Evolutionary conservation across 1,284 basidiomycete genomes (phyloP), one percentile per base, ranked within the genome.

Genomic region (Vanrija sp.): DNA sequence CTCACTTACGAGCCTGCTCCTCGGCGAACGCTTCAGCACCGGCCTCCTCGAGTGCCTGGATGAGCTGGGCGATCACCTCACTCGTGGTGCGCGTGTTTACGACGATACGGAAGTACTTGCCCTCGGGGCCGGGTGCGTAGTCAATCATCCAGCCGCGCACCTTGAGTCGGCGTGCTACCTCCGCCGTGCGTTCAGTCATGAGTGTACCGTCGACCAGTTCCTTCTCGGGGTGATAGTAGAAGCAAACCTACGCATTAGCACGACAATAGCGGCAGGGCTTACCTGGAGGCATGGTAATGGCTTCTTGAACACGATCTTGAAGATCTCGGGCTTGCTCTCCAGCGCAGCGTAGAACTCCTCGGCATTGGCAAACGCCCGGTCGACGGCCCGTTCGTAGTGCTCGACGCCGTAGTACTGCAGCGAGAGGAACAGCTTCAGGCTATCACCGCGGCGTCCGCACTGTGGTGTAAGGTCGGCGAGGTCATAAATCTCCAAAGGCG

Each of bases 391-490:
- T 12, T 68, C 72, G 26, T 77, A 61, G 3, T 72, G 74, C 0
- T 49, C 46, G 14, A 65, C 63, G 38, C 76, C 76, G 51, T 72
- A 70, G 18, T 71, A 68, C n/a, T 66, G 55, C 76, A 77, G 78
- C 23, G 71, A 66, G 16, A 78, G 64, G 67, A 72, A 77, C 43
- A 78, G 60, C 55, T 78, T 78, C 52, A 78, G 62, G 1, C 73
- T 70, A 48, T 78, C 77, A 10, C 73, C 73, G 6, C 68, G 61
- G 5, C 77, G 62, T 0, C 77, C 77, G 50, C 77, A 78, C 52
- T 69, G 67, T 1, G 67, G 66, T 19, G 67, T 69, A n/a, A 66
- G 55, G 28, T 69, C 64, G 14, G 64, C 67, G 12, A 69, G 60
- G 44, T 69, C 67, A 59, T 62, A 64, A 12, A 66, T 62, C 42